A percentile compares a stretch with the other conserved stretches of the same genome.
phyloP scores from a whole-genome alignment of 371 early-diverging fungal species.

The Apophysomyces variabilis region DNA sequence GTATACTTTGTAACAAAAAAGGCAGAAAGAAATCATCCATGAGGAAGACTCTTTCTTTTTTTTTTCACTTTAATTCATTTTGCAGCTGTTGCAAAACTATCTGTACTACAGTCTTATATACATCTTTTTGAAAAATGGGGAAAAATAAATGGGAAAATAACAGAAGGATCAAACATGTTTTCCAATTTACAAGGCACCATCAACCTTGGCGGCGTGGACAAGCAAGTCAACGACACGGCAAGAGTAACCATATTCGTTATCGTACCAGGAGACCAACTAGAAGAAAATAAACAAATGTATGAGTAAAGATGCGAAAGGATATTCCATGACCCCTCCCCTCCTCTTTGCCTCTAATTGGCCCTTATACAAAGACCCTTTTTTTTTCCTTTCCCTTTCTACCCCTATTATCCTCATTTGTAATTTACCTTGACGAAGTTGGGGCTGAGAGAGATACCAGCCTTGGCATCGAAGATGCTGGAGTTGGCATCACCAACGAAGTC shows the following conservation, averaged over 20 bases:
- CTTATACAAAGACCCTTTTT: neutral
- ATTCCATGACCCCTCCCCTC: too few species aligned
- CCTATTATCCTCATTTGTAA: constrained; percentile 40
- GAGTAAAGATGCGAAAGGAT: constrained; percentile 37
- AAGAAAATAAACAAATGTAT: constrained; percentile 63
- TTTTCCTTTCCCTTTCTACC: constrained; percentile 26
- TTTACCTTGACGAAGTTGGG: constrained; percentile 97
- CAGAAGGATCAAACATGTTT: neutral
- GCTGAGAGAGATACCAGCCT: constrained; percentile 97
- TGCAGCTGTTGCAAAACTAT: neutral
- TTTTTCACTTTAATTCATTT: neutral
- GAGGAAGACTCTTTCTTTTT: neutral
- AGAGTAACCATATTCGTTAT: constrained; percentile 95
- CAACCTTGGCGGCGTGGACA: constrained; percentile 73
- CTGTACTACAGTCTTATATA: constrained; percentile 5
- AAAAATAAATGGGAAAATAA: neutral
- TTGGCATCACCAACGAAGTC: constrained; percentile 95
- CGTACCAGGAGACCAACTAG: constrained; percentile 97
- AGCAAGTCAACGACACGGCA: constrained; percentile 91
- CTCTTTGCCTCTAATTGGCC: neutral
- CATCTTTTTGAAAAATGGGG: neutral
- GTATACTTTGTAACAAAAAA: neutral
- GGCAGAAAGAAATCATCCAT: neutral
- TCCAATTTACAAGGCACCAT: constrained; percentile 24
- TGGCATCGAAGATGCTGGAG: constrained; percentile 96